Conservation (phyloP, 108 stramenopile genomes). For the Pseudonitzschia delicatissima region DNA sequence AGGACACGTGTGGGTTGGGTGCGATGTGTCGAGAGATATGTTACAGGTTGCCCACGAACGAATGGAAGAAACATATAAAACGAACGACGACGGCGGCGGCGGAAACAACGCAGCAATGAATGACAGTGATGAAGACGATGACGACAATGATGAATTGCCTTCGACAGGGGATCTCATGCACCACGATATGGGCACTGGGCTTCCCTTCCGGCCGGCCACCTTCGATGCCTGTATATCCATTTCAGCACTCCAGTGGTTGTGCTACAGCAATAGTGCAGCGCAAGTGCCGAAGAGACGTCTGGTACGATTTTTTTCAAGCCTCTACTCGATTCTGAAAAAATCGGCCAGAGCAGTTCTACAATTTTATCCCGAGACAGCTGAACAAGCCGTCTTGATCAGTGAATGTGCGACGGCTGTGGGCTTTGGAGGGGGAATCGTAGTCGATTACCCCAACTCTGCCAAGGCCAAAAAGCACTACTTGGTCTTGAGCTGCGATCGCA, state of each 20-base stretch:
- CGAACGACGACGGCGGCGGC: conserved; percentile 27
- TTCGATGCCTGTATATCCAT: conserved; percentile 99
- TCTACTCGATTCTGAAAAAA: conserved; percentile 91
- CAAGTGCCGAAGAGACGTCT: conserved; percentile 90
- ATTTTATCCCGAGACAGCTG: conserved; percentile 97
- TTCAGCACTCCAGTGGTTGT: conserved; percentile 99
- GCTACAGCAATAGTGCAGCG: conserved; percentile 89
- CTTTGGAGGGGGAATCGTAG: conserved; percentile 97
- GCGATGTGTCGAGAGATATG: conserved; percentile 96
- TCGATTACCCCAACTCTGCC: conserved; percentile 99
- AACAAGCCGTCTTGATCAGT: conserved; percentile 95
- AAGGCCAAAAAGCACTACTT: conserved; percentile 99
- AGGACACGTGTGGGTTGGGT: conserved; percentile 96
- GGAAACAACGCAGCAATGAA: conserved; percentile 32
- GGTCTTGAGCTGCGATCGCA: conserved; percentile 91
- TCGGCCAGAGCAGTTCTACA: conserved; percentile 96
- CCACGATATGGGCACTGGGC: conserved; percentile 98
- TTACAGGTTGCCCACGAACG: conserved; percentile 92
- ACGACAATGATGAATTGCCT: conserved; percentile 34
- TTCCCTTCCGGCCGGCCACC: conserved; percentile 96
- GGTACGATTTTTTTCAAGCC: conserved; percentile 91
- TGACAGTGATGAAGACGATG: conserved; percentile 29
- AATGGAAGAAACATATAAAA: conserved; percentile 51
- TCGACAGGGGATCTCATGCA: conserved; percentile 81
- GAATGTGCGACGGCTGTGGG: conserved; percentile 90